phyloP scores from a whole-genome alignment of 2,329 filamentous ascomycete species.

The Daldinia eschscholtzii region DNA sequence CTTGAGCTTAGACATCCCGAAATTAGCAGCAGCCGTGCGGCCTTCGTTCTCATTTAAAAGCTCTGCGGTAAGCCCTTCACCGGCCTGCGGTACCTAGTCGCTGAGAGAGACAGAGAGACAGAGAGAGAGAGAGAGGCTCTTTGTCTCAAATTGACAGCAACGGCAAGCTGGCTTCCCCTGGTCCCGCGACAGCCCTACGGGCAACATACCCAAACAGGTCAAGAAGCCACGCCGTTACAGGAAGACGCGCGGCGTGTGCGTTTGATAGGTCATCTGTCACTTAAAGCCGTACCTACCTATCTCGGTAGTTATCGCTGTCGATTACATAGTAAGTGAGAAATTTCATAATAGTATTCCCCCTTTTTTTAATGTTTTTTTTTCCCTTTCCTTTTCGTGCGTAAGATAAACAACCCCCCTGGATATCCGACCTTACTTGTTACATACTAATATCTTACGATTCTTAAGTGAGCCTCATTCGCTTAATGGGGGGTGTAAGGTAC shows the following conservation, averaged over 20 bases:
- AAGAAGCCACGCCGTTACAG: conserved; percentile 37
- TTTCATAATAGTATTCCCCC: conserved; percentile 12
- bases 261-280: conserved; percentile 40
- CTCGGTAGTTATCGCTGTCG: conserved; percentile 38
- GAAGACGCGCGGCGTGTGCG: conserved; percentile 39
- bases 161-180: conserved; percentile 29
- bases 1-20: not conserved
- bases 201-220: conserved; percentile 34
- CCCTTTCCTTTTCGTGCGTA: conserved; percentile 13
- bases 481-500: not conserved
- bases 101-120: conserved; percentile 1
- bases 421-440: not conserved
- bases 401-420: not conserved
- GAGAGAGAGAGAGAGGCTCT: conserved; percentile 8
- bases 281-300: conserved; percentile 37
- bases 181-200: conserved; percentile 41
- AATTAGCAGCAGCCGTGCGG: conserved; percentile 1
- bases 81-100: conserved; percentile 31
- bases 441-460: conserved; percentile 21
- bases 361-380: conserved; percentile 2
- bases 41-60: not conserved
- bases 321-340: conserved; percentile 40
- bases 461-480: conserved; percentile 32
- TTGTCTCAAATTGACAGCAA: conserved; percentile 16
- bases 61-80: conserved; percentile 18